Conservation (phyloP, 129 eudicot genomes). For the Erigeron canadensis region DNA sequence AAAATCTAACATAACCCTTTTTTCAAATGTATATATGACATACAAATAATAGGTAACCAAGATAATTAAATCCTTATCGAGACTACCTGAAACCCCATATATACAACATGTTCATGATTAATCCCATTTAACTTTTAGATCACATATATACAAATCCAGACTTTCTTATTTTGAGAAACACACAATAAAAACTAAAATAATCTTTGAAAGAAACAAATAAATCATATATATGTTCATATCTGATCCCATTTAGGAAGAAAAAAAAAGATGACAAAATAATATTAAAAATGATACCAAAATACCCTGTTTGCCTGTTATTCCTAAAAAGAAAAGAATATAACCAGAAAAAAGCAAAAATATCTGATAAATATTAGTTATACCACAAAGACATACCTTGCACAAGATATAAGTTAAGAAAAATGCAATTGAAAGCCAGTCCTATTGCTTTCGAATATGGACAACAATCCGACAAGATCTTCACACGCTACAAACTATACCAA, state of each 20-base stretch:
- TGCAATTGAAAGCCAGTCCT: background rate
- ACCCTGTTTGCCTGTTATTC: background rate
- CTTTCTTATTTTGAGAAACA: too few relatives aligned
- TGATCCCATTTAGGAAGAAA: background rate
- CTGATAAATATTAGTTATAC: background rate
- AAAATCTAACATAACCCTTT: too few relatives aligned
- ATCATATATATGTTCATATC: background rate
- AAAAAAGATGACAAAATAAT: too few relatives aligned
- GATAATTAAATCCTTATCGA: too few relatives aligned
- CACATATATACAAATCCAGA: too few relatives aligned
- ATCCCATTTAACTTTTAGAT: too few relatives aligned
- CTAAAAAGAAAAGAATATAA: too few relatives aligned
- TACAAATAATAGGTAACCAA: too few relatives aligned
- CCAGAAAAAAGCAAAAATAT: background rate
- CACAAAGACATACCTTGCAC: background rate
- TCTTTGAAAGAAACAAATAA: background rate
- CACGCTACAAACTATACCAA: background rate
- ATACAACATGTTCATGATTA: too few relatives aligned
- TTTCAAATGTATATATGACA: too few relatives aligned
- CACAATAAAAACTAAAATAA: background rate
- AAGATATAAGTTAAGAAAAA: slow-evolving; percentile 2
- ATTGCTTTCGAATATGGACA: slow-evolving; percentile 3
- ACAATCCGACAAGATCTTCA: background rate
- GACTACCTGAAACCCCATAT: too few relatives aligned
- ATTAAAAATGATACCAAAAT: background rate